Percentiles rank a stretch among this genome's conserved stretches.
Evolutionary conservation across 352 stramenopile genomes (phyloP).

Genomic region (Globisporangium canariense): DNA sequence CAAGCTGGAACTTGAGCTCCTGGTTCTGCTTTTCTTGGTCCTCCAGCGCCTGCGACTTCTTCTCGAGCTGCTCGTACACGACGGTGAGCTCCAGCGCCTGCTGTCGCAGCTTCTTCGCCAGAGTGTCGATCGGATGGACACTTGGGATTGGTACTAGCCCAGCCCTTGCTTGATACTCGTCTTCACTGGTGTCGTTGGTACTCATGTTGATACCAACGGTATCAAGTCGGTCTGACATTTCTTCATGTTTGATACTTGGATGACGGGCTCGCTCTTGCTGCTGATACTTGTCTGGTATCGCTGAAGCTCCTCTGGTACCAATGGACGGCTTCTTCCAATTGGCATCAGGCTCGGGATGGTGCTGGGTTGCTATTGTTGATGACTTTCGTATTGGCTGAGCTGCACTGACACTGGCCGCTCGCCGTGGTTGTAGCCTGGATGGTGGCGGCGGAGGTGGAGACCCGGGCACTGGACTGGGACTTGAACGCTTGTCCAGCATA

Average conservation of each 20-base stretch:
- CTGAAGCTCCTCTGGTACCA: not conserved
- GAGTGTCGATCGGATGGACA: conserved; percentile 52
- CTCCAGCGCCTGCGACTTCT: conserved; percentile 44
- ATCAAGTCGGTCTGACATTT: not conserved
- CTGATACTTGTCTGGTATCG: not conserved
- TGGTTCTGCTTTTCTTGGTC: conserved; percentile 33
- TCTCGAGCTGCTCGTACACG: conserved; percentile 69
- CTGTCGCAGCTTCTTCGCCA: conserved; percentile 71
- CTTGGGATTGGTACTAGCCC: conserved; percentile 12
- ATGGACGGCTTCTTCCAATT: not conserved
- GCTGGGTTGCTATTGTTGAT: not conserved
- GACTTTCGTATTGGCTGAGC: not conserved
- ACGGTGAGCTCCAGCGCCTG: conserved; percentile 67
- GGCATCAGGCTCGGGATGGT: not conserved
- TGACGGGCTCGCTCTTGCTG: not conserved
- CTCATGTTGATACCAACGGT: not conserved
- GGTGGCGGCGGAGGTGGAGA: conserved; percentile 5
- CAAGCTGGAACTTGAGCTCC: conserved; percentile 41
- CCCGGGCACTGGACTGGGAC: not conserved
- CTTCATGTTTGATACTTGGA: not conserved
- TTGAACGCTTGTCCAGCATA: not conserved
- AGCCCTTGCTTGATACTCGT: not conserved
- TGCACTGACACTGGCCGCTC: not conserved
- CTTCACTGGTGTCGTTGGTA: not conserved
- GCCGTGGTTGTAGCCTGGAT: not conserved